A percentile compares a stretch with the other conserved stretches of the same genome.
Conservation (phyloP, 2,329 filamentous ascomycete species). For the Bisporella sp. region DNA sequence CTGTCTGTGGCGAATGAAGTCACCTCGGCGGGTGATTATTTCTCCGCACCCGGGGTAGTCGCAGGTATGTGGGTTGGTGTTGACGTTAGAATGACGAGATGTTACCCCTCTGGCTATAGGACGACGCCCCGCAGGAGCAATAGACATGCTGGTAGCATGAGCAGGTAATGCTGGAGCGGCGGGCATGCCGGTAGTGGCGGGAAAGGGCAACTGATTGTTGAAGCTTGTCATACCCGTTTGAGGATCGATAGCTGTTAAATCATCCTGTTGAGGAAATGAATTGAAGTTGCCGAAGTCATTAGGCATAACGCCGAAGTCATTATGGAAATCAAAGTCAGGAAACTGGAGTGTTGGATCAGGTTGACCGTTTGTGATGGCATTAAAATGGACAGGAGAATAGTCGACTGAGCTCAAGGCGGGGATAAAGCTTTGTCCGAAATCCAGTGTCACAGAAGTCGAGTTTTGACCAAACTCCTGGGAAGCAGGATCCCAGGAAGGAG, state of each 20-base stretch:
- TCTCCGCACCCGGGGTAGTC: no score
- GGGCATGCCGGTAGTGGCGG: conserved; percentile 4
- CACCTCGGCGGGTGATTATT: no score
- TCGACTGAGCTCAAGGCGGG: neutral
- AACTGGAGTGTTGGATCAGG: conserved; percentile 3
- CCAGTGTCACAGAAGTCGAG: no score
- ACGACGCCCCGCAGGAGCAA: no score
- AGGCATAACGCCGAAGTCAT: conserved; percentile 3
- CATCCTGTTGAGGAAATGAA: conserved; percentile 1
- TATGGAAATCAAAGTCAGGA: conserved; percentile 3
- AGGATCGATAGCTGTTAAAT: conserved; percentile 4
- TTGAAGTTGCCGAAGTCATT: conserved; percentile 1
- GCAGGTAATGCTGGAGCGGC: conserved; percentile 1
- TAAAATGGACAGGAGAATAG: conserved; percentile 2
- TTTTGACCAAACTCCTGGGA: no score
- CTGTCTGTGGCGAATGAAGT: no score
- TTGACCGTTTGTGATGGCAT: conserved; percentile 6
- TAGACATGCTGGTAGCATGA: no score
- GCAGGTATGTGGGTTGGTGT: no score
- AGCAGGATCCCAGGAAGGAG: no score
- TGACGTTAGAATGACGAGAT: no score
- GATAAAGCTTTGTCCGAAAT: no score
- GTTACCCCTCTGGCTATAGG: no score
- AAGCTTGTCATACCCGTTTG: conserved; percentile 3
- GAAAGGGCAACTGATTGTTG: conserved; percentile 2